These are phyloP conservation scores for Cercospora berteroae DNA, from an alignment of 2,329 filamentous ascomycete genomes.

Conservation along the genomic window DNA sequence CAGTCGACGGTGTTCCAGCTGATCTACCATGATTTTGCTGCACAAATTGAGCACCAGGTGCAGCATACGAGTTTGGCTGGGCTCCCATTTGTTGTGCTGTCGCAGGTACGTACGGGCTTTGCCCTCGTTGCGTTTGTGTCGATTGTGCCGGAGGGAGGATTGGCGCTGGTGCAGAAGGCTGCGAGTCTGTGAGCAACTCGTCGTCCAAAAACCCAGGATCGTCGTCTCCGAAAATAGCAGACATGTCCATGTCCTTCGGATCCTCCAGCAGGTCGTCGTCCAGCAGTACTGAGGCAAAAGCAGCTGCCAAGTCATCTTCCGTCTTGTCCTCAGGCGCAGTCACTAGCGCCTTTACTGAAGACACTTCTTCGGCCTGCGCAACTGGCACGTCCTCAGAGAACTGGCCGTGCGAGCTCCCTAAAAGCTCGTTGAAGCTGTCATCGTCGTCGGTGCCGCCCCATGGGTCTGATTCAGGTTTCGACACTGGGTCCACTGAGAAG, in stretches of 20 bases:
- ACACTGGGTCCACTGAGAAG: constrained; percentile 13
- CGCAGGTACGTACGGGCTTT: constrained; percentile 21
- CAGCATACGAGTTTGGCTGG: constrained; percentile 25
- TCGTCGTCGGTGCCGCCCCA: constrained; percentile 23
- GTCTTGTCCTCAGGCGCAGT: constrained; percentile 15
- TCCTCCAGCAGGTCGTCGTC: constrained; percentile 55
- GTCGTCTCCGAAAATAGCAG: constrained; percentile 74
- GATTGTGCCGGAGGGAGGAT: constrained; percentile 4
- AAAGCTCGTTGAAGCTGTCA: constrained; percentile 26
- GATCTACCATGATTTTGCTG: constrained; percentile 30
- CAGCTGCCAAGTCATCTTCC: constrained; percentile 68
- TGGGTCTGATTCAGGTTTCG: constrained; percentile 16
- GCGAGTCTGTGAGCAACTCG: constrained; percentile 29
- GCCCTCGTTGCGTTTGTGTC: constrained; percentile 7
- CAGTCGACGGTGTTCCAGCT: constrained; percentile 36
- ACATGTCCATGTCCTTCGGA: constrained; percentile 54
- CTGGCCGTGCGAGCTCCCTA: constrained; percentile 12
- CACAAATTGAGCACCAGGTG: constrained; percentile 22
- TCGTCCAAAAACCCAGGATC: constrained; percentile 84
- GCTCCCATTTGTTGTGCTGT: constrained; percentile 10
- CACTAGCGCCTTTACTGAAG: constrained; percentile 15
- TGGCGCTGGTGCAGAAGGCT: constrained; percentile 15
- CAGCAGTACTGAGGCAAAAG: constrained; percentile 79
- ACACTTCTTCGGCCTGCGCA: constrained; percentile 10
- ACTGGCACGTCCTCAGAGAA: constrained; percentile 3